phyloP scores from a whole-genome alignment of 2,329 filamentous ascomycete genomes.

The Dryadomyces quercus-mongolicae region DNA sequence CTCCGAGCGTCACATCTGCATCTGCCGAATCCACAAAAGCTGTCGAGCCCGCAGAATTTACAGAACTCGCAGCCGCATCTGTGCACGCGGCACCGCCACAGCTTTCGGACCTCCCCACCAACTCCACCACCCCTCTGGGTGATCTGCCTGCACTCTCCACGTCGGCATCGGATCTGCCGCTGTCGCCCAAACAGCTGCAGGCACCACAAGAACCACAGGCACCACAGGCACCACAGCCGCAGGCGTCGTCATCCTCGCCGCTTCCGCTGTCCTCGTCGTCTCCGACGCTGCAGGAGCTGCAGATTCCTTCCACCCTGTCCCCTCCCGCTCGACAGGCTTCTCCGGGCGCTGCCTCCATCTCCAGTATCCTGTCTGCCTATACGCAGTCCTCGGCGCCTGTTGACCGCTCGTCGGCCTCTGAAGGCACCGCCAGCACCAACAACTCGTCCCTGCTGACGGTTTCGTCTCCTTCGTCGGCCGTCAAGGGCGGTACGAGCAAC shows the following conservation, averaged over 20 bases:
- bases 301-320: conserved; percentile 7
- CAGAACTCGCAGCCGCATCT: too few species aligned
- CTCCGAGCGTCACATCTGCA: not conserved
- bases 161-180: not conserved
- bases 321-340: conserved; percentile 12
- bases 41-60: not conserved
- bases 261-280: conserved; percentile 1
- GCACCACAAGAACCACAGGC: too few species aligned
- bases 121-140: not conserved
- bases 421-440: conserved; percentile 24
- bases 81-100: not conserved
- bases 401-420: conserved; percentile 18
- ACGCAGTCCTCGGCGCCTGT: conserved; percentile 17
- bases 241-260: not conserved
- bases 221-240: not conserved
- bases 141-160: not conserved
- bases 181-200: not conserved
- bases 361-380: conserved; percentile 44
- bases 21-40: not conserved
- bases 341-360: conserved; percentile 27
- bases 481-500: not conserved
- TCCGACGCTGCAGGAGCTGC: conserved; percentile 11
- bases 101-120: conserved; percentile 5
- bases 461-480: not conserved
- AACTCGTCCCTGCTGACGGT: conserved; percentile 17